Base-by-base conservation (phyloP, 768 basidiomycete species). In the Podaxis pistillaris region DNA sequence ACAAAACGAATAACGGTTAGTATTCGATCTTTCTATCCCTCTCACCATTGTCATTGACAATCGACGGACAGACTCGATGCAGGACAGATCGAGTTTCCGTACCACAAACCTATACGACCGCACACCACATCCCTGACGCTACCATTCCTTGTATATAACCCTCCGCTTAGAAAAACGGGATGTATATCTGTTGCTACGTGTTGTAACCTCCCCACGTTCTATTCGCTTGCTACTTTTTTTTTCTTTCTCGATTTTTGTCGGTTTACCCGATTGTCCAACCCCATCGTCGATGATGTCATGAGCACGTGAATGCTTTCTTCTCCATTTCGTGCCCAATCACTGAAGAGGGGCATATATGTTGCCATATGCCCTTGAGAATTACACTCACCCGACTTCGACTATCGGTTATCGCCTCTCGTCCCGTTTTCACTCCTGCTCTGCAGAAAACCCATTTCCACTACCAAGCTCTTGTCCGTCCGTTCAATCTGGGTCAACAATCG, bases 1-100 rank as follows among this genome's bases (percentile, higher is more conserved):
- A 97, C 75, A 96, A 96, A 73, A 90, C 93, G 9, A 96, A 96
- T 74, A 94, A 90, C 64, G 92, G 92, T 90, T 62, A 47, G 82
- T 65, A 17, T 15, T 55, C 22, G 22, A 37, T 6, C 19, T 15
- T n/a, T 36, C 60, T 13, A 24, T 22, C 47, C 36, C 12, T 54
- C 53, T 41, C 22, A 50, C 28, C 58, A 6, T 28, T 49, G 17
- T 63, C 60, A 52, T 66, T 69, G 24, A 56, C 62, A 63, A 15
- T 50, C 57, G 56, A 47, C 15, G 60, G 12, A 55, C 68, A 94
- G 92, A 94, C 75, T 94, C 92, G 53, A 89, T 94, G 84, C 90
- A 91, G 68, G 93, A 93, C 76, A 91, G 86, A 68, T 93, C 91
- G 37, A 92, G 89, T 68, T 94, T 94, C 77, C 84, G 92, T 38